Evolutionary conservation across 495 filamentous ascomycete species (phyloP), one percentile per base, ranked within the genome.

Genomic region (Penicillium canescens): DNA sequence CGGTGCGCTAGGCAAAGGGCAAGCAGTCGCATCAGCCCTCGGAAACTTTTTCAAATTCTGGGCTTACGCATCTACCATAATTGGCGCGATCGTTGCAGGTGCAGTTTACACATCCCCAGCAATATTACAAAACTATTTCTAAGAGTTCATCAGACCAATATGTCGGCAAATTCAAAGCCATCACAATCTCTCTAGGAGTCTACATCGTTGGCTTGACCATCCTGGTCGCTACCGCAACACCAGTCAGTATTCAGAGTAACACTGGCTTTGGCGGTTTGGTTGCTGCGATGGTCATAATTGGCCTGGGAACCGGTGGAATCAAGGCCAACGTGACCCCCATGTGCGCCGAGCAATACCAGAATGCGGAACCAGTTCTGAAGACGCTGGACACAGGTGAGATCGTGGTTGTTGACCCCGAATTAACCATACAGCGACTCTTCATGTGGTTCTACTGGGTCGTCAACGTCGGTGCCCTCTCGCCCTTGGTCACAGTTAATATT

Each of bases 241-340:
- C 86, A 0, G 58, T 72, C 0, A 44, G 38, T 0, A 45, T 56
- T 31, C 13, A 49, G 11, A 37, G 31, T 12, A 48, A 48, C 10
- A 14, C 53, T 42, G 53, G 43, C 1, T 50, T 56, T 46, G 54
- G 54, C 2, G 57, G 57, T 0, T 47, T 56, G 31, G 11, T 46
- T 13, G 18, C 43, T 23, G 28, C 58, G 1, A 56, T 61, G 58
- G 58, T 57, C n/a, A 54, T 61, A 5, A 57, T 61, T 43, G 76
- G 70, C 26, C 44, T 75, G n/a, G 71, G 69, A 36, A 71, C 66
- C 20, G 76, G 74, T 42, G 70, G 69, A 14, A 71, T 85, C 73
- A 85, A 85, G 66, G 77, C 81, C 50, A 83, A 82, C 42, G 79
- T 85, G 37, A 82, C 78, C 12, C 82, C 82, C 4, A 67, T 82